These are phyloP conservation scores for Phyllosticta ampelicida DNA, from an alignment of 2,329 filamentous ascomycete species.

Conservation along the genomic window DNA sequence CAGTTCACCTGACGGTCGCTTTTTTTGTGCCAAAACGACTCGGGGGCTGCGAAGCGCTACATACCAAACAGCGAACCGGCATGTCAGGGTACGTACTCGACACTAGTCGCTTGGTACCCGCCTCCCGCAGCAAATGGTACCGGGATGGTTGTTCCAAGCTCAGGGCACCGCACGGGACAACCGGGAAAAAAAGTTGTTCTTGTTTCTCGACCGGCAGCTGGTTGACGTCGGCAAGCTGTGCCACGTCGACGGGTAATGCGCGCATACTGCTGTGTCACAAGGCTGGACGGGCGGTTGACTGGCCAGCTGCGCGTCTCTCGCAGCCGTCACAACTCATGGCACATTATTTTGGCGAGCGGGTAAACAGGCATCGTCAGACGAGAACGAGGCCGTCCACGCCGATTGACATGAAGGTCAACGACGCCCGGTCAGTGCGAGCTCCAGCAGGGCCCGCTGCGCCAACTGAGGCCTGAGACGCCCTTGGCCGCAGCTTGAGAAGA, in stretches of 20 bases:
- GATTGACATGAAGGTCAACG: not conserved
- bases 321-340: not conserved
- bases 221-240: not conserved
- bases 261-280: not conserved
- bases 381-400: not conserved
- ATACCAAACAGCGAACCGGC: not conserved
- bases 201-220: not conserved
- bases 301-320: not conserved
- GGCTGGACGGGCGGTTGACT: not conserved
- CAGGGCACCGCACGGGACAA: not conserved
- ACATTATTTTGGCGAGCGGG: not conserved
- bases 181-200: not conserved
- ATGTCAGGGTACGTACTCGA: not conserved
- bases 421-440: not conserved
- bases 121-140: not conserved
- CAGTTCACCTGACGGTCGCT: not conserved
- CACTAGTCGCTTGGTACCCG: not conserved
- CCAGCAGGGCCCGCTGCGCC: conserved; percentile 1
- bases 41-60: not conserved
- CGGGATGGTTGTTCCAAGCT: not conserved
- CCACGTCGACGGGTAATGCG: not conserved
- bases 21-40: not conserved
- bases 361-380: not conserved
- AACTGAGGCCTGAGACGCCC: conserved; percentile 11
- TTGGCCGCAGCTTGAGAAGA: conserved; percentile 2